These are phyloP conservation scores for Mastigamoeba balamuthi DNA, from an alignment of 78 protist genomes.

Conservation along the genomic window DNA sequence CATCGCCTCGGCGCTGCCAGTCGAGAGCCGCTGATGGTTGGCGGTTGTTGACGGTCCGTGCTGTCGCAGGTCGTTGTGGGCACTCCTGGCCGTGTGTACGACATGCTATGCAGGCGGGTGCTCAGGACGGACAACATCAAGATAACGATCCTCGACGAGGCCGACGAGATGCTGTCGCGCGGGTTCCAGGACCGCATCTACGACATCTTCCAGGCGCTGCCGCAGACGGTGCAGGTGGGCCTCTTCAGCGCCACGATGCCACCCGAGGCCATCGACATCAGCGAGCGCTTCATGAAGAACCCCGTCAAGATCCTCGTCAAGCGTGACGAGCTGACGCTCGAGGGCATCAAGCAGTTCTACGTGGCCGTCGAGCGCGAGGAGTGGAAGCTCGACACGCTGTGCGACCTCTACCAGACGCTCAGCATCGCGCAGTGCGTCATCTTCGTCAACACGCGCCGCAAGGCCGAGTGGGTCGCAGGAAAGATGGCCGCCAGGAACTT, in stretches of 20 bases:
- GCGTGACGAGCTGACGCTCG: conserved; percentile 98
- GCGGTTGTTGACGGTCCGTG: too few species aligned
- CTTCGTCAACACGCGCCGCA: conserved; percentile 89
- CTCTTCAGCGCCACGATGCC: conserved; percentile 99
- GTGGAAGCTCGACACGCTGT: conserved; percentile 95
- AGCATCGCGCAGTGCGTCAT: conserved; percentile 94
- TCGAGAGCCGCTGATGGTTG: too few species aligned
- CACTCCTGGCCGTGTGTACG: conserved; percentile 99
- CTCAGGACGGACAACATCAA: conserved; percentile 59
- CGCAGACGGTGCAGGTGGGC: conserved; percentile 84
- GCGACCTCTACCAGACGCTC: conserved; percentile 96
- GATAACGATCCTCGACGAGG: conserved; percentile 96
- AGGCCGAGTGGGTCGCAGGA: conserved; percentile 91
- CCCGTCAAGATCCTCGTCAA: conserved; percentile 96
- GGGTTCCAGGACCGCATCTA: conserved; percentile 99
- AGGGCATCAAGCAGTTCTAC: conserved; percentile 98
- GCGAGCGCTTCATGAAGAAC: conserved; percentile 91
- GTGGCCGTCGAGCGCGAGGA: conserved; percentile 86
- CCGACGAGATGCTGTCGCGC: conserved; percentile 99
- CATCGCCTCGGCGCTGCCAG: too few species aligned
- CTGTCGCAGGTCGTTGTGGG: conserved; percentile 98
- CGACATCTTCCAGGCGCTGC: conserved; percentile 91
- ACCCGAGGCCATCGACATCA: conserved; percentile 89
- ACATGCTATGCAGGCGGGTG: conserved; percentile 91
- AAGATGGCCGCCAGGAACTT: conserved; percentile 66